Conservation (phyloP, 2,329 filamentous ascomycete species). For the Dactylella cylindrospora region DNA sequence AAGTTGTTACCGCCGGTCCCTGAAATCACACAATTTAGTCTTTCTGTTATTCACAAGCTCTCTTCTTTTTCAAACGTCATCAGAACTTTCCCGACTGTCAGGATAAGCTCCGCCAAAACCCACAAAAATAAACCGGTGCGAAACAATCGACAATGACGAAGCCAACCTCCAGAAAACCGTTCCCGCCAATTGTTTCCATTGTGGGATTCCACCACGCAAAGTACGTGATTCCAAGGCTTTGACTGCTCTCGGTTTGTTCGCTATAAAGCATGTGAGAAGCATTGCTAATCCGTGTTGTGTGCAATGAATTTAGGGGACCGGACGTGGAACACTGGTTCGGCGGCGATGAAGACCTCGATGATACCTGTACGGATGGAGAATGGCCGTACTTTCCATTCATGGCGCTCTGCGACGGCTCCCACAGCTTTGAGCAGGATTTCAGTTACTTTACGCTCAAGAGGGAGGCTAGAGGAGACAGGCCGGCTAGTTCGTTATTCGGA, state of each 20-base stretch:
- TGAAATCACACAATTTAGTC: too few relatives aligned
- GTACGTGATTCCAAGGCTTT: too few relatives aligned
- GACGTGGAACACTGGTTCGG: constrained; percentile 94
- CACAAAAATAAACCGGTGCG: too few relatives aligned
- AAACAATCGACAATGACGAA: constrained; percentile 26
- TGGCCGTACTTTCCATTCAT: constrained; percentile 94
- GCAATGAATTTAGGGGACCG: constrained; percentile 73
- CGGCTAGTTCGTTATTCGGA: constrained; percentile 84
- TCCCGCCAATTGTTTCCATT: constrained; percentile 72
- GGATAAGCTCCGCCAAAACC: too few relatives aligned
- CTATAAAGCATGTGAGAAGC: too few relatives aligned
- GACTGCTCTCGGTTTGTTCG: too few relatives aligned
- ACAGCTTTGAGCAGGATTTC: constrained; percentile 92
- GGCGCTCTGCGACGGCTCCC: constrained; percentile 92
- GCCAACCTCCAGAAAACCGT: constrained; percentile 49
- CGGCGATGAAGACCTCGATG: constrained; percentile 65
- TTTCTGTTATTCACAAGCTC: too few relatives aligned
- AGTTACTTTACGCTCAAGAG: constrained; percentile 85
- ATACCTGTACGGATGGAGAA: constrained; percentile 80
- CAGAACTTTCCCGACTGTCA: too few relatives aligned
- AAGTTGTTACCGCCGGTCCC: too few relatives aligned
- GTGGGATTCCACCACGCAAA: constrained; percentile 82
- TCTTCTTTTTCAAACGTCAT: too few relatives aligned
- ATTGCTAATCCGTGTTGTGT: too few relatives aligned
- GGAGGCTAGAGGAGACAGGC: constrained; percentile 55